Conservation (phyloP, 2,329 filamentous ascomycete genomes). For the Penicillium sp. region DNA sequence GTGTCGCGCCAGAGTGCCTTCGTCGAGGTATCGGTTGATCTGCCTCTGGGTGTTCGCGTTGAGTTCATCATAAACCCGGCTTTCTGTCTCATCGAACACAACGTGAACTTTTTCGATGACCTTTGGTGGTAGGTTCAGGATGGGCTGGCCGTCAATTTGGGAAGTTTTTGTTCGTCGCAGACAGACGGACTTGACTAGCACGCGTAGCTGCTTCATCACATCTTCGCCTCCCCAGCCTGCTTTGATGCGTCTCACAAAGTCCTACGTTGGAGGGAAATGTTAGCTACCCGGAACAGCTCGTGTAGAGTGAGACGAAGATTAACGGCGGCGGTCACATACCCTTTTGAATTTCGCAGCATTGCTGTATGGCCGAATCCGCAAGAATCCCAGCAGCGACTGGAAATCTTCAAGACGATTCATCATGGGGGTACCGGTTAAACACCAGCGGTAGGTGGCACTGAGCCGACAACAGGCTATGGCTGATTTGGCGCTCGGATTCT, state of each 20-base stretch:
- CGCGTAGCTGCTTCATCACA: constrained; percentile 69
- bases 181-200: constrained; percentile 73
- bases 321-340: constrained; percentile 37
- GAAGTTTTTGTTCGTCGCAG: constrained; percentile 79
- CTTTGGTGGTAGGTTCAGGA: constrained; percentile 65
- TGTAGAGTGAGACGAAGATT: neutral
- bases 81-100: constrained; percentile 64
- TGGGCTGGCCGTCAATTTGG: constrained; percentile 72
- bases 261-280: constrained; percentile 20
- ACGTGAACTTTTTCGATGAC: constrained; percentile 60
- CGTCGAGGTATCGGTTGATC: constrained; percentile 73
- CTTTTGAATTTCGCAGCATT: constrained; percentile 59
- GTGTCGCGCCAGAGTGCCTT: constrained; percentile 63
- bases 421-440: constrained; percentile 79
- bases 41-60: constrained; percentile 63
- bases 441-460: constrained; percentile 62
- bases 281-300: neutral
- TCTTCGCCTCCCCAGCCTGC: constrained; percentile 32
- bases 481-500: constrained; percentile 64
- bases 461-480: constrained; percentile 60
- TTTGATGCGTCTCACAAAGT: constrained; percentile 55
- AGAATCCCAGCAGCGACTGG: constrained; percentile 71
- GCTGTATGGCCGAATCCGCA: constrained; percentile 72
- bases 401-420: constrained; percentile 81
- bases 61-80: constrained; percentile 61